These are phyloP conservation scores for Onygena corvina DNA, from an alignment of 2,329 filamentous ascomycete species.

Conservation along the genomic window DNA sequence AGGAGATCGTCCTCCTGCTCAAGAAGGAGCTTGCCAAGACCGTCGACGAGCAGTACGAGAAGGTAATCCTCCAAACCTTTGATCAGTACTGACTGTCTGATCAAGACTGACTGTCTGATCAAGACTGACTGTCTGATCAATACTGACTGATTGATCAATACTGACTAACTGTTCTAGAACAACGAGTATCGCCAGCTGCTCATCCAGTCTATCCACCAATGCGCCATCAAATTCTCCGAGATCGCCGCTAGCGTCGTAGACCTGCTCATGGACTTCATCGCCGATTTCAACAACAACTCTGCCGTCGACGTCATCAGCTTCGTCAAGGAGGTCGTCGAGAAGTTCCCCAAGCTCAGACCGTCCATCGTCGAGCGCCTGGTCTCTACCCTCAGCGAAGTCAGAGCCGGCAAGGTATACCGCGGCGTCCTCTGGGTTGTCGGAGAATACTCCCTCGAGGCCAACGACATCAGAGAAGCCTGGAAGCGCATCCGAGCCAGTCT, in stretches of 20 bases:
- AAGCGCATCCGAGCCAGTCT: constrained; percentile 86
- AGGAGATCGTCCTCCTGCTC: constrained; percentile 86
- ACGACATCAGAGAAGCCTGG: constrained; percentile 92
- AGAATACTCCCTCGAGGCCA: constrained; percentile 89
- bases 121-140: too few relatives aligned
- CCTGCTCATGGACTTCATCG: constrained; percentile 96
- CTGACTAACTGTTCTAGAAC: constrained; percentile 43
- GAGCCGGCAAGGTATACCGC: constrained; percentile 92
- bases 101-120: too few relatives aligned
- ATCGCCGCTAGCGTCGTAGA: constrained; percentile 94
- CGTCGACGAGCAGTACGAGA: constrained; percentile 96
- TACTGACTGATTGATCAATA: too few relatives aligned
- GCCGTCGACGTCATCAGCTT: constrained; percentile 97
- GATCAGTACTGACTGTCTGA: not conserved
- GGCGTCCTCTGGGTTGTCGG: constrained; percentile 96
- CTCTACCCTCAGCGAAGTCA: constrained; percentile 79
- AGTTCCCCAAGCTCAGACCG: constrained; percentile 78
- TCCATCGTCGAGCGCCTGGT: constrained; percentile 83
- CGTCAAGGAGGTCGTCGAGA: constrained; percentile 97
- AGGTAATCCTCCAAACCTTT: constrained; percentile 36
- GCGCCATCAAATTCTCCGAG: constrained; percentile 97
- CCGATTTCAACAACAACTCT: constrained; percentile 92
- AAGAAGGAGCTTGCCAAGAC: constrained; percentile 98
- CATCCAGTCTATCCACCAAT: constrained; percentile 95
- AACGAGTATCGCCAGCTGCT: constrained; percentile 86